A percentile compares a stretch with the other conserved stretches of the same genome.
Conservation (phyloP, 106 monocot species). For the Dendrobium catenatum region DNA sequence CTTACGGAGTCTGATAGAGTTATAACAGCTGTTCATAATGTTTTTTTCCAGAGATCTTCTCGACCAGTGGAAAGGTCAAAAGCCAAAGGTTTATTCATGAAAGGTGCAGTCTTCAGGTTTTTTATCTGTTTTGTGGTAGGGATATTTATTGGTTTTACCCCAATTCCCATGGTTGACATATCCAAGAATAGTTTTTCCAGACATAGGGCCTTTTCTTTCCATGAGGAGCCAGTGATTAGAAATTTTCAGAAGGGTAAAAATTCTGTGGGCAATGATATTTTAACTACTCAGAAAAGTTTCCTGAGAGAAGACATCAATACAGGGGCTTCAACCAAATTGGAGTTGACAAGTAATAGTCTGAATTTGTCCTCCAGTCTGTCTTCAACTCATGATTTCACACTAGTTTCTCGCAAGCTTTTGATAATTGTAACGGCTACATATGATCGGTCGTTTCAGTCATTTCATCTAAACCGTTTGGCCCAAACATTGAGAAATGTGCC, state of each 20-base stretch:
- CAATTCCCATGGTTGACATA: constrained; percentile 38
- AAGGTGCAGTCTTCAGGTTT: constrained; percentile 22
- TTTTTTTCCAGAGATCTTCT: constrained; percentile 22
- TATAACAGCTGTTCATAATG: constrained; percentile 11
- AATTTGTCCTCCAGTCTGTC: constrained; percentile 2
- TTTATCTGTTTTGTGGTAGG: constrained; percentile 54
- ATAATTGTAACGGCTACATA: constrained; percentile 67
- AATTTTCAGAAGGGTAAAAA: background rate
- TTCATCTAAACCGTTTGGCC: constrained; percentile 57
- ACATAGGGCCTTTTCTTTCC: constrained; percentile 34
- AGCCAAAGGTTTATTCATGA: constrained; percentile 26
- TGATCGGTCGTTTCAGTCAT: constrained; percentile 54
- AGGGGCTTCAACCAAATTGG: constrained; percentile 7
- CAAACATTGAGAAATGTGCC: constrained; percentile 46
- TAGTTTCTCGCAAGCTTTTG: constrained; percentile 37
- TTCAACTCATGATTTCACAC: constrained; percentile 12
- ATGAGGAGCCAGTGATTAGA: constrained; percentile 16
- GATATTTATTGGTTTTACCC: constrained; percentile 40
- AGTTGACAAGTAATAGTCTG: constrained; percentile 12
- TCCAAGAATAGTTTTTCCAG: constrained; percentile 24
- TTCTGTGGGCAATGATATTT: constrained; percentile 9
- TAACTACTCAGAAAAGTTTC: background rate
- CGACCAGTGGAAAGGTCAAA: constrained; percentile 32
- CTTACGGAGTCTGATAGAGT: constrained; percentile 9
- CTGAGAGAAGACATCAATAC: constrained; percentile 1